Evolutionary conservation across 495 filamentous ascomycete genomes (phyloP), one percentile per base, ranked within the genome.

Genomic region (Tuber borchii): DNA sequence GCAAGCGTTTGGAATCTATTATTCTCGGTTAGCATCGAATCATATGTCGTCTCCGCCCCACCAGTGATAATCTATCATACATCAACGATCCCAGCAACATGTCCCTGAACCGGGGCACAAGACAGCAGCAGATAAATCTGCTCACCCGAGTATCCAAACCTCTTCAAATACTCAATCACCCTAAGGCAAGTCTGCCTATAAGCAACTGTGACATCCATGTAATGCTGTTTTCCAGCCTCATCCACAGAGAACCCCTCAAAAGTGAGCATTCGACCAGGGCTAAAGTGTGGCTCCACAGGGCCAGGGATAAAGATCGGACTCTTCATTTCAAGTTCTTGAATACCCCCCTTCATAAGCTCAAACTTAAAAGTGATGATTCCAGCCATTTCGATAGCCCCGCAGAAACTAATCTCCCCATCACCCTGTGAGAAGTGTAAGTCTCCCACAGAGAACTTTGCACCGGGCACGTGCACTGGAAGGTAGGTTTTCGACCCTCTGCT

Each of bases 181-280:
- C 94, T 87, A 68, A 97, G 85, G 70, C 88, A 91, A 0, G 93
- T 94, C 86, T 97, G 93, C 39, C 93, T 87, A 84, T 98, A 98
- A 39, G 95, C 95, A 17, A 97, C 92, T 0, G 93, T 93, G 1
- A 95, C 91, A 85, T 98, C 95, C 84, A 97, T 86, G 83, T 93
- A 97, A 83, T 97, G 92, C 85, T 97, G 95, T 86, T 93, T 94
- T 40, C 95, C 95, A 46, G 92, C 83, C 85, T 97, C 90, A 83
- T 98, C 95, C 20, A 98, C 95, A 1, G 90, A 92, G 85, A 98
- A 98, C 0, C 95, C 95, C 83, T 98, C 94, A 82, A 98, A 98
- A 46, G 93, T 96, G 70, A 98, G 88, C 79, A 92, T 92, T 2
- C 94, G 86, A 0, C 93, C 91, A 0, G 93, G 93, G 0, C 94